Percentiles rank a stretch among this genome's conserved stretches.
These are phyloP conservation scores for Biscogniauxia sp. DNA, from an alignment of 2,329 filamentous ascomycete genomes.

Conservation along the genomic window DNA sequence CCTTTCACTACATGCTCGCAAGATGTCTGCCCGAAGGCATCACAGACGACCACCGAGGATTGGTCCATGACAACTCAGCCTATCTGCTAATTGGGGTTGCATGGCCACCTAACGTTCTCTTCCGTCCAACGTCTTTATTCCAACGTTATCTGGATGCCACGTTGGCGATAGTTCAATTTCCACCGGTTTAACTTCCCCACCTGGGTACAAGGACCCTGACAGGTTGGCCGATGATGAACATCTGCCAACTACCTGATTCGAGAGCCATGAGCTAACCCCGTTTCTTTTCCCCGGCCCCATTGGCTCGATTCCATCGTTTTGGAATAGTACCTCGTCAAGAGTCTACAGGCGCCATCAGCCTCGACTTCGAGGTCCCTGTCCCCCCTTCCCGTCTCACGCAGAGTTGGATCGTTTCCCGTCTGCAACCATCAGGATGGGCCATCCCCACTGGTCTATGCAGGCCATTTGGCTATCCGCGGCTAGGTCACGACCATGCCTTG, in stretches of 20 bases:
- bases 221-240: constrained; percentile 24
- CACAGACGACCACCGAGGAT: constrained; percentile 25
- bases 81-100: constrained; percentile 34
- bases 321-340: constrained; percentile 17
- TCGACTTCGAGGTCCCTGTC: constrained; percentile 25
- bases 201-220: constrained; percentile 29
- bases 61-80: constrained; percentile 32
- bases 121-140: constrained; percentile 27
- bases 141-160: constrained; percentile 34
- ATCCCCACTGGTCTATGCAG: constrained; percentile 30
- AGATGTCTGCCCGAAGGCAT: constrained; percentile 29
- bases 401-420: constrained; percentile 31
- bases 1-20: constrained; percentile 26
- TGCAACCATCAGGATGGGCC: constrained; percentile 28
- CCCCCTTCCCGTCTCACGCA: constrained; percentile 26
- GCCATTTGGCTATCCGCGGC: constrained; percentile 32
- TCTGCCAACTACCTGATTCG: constrained; percentile 26
- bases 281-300: constrained; percentile 19
- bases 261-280: constrained; percentile 18
- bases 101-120: constrained; percentile 31
- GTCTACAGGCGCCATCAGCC: constrained; percentile 27
- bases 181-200: constrained; percentile 31
- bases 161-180: constrained; percentile 31
- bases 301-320: constrained; percentile 21
- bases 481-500: constrained; percentile 26